Evolutionary conservation across 352 stramenopile genomes (phyloP).

Genomic region (Phytophthora fragariae): DNA sequence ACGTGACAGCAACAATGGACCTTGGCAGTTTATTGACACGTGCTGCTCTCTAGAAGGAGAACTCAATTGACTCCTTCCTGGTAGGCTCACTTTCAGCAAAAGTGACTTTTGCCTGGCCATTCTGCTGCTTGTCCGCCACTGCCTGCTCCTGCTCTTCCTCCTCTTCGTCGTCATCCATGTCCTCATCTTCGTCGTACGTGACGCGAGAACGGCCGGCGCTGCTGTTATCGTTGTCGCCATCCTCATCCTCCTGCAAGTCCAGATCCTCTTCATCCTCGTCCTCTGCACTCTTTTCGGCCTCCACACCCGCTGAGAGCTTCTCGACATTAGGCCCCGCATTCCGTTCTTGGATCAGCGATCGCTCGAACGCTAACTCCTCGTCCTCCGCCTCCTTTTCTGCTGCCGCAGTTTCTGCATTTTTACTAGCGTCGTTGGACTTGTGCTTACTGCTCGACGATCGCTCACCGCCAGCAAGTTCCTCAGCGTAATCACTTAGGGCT

Average conservation of each 20-base stretch:
- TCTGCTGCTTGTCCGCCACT: conserved; percentile 12
- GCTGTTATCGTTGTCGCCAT: conserved; percentile 37
- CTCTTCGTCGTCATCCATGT: conserved; percentile 28
- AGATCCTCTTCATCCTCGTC: conserved; percentile 49
- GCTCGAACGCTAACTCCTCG: conserved; percentile 52
- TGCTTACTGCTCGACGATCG: conserved; percentile 24
- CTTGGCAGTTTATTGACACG: background rate
- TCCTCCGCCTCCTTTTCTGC: conserved; percentile 34
- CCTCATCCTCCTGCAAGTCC: conserved; percentile 42
- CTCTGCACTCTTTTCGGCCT: conserved; percentile 41
- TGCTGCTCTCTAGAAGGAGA: no score
- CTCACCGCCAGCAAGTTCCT: conserved; percentile 42
- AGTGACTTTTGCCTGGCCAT: background rate
- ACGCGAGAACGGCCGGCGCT: conserved; percentile 22
- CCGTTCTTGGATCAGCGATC: conserved; percentile 39
- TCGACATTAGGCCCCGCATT: conserved; percentile 21
- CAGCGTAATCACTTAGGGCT: conserved; percentile 62
- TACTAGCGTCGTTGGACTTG: conserved; percentile 23
- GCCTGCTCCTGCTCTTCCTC: conserved; percentile 25
- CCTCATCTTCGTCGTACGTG: conserved; percentile 34
- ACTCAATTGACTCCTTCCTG: no score
- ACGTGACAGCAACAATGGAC: background rate
- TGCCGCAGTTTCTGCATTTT: conserved; percentile 26
- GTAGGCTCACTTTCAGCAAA: background rate
- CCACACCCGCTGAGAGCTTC: conserved; percentile 20